A percentile compares a stretch with the other conserved stretches of the same genome.
Conservation (phyloP, 2,329 filamentous ascomycete species). For the Elsinoe arachidis region DNA sequence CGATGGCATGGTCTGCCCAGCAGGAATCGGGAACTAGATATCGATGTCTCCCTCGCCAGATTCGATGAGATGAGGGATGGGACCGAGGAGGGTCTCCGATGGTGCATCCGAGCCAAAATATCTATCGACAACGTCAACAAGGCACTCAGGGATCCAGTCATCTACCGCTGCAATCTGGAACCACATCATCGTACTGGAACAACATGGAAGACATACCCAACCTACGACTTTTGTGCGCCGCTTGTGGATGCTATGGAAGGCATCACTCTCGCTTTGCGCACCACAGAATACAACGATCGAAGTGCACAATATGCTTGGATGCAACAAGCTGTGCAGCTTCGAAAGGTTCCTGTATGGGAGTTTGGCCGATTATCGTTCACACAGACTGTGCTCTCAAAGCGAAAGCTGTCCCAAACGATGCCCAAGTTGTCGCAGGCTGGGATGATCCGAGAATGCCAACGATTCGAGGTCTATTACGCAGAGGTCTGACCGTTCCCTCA, state of each 20-base stretch:
- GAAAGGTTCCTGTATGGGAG: slow-evolving; percentile 75
- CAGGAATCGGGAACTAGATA: slow-evolving; percentile 64
- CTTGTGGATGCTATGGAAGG: slow-evolving; percentile 74
- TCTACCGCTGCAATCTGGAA: slow-evolving; percentile 81
- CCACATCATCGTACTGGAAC: slow-evolving; percentile 69
- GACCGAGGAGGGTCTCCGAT: slow-evolving; percentile 65
- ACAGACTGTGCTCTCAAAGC: slow-evolving; percentile 73
- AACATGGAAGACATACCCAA: slow-evolving; percentile 79
- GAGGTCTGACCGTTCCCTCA: slow-evolving; percentile 70
- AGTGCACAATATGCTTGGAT: slow-evolving; percentile 86
- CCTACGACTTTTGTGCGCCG: slow-evolving; percentile 79
- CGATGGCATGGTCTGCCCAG: slow-evolving; percentile 77
- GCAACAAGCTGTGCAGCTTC: slow-evolving; percentile 62
- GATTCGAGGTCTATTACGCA: slow-evolving; percentile 66
- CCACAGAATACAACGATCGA: slow-evolving; percentile 80
- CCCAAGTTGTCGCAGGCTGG: slow-evolving; percentile 76
- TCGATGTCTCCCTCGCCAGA: slow-evolving; percentile 76
- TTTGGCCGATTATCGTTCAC: slow-evolving; percentile 80
- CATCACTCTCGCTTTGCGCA: slow-evolving; percentile 73
- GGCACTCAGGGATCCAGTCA: slow-evolving; percentile 90
- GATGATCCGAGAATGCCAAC: slow-evolving; percentile 83
- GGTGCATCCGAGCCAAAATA: slow-evolving; percentile 94
- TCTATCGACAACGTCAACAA: slow-evolving; percentile 89
- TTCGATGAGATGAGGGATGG: slow-evolving; percentile 93
- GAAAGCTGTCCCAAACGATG: slow-evolving; percentile 76